Percentiles rank a stretch among this genome's conserved stretches.
These are phyloP conservation scores for Diaporthe destruens DNA, from an alignment of 2,329 filamentous ascomycete species.

Conservation along the genomic window DNA sequence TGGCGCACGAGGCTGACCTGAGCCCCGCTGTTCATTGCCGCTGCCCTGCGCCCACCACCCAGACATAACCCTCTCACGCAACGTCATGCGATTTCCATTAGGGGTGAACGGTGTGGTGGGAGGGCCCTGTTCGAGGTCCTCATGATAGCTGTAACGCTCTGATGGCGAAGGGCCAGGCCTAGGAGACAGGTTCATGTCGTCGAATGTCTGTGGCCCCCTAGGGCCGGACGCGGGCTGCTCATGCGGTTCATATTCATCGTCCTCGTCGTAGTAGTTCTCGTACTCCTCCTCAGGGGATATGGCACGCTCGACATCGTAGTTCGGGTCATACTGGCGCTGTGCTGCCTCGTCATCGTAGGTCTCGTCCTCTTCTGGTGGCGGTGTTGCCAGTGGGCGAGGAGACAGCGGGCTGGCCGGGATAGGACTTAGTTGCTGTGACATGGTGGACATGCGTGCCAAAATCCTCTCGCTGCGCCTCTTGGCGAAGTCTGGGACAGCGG, in stretches of 20 bases:
- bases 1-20: slow-evolving; percentile 26
- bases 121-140: slow-evolving; percentile 30
- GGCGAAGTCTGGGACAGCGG: slow-evolving; percentile 6
- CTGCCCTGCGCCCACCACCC: slow-evolving; percentile 36
- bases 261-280: slow-evolving; percentile 34
- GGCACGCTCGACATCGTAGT: slow-evolving; percentile 31
- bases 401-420: slow-evolving; percentile 37
- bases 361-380: slow-evolving; percentile 30
- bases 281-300: slow-evolving; percentile 25
- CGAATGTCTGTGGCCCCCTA: slow-evolving; percentile 33
- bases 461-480: slow-evolving; percentile 1
- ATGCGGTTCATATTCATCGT: not conserved
- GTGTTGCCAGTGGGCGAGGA: slow-evolving; percentile 33
- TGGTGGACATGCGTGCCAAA: slow-evolving; percentile 6
- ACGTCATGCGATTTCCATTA: slow-evolving; percentile 14
- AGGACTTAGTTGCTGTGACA: slow-evolving; percentile 23
- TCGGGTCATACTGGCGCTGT: not conserved
- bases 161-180: slow-evolving; percentile 2
- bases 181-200: slow-evolving; percentile 36
- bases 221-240: not conserved
- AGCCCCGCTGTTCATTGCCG: not conserved
- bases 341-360: not conserved
- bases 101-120: not conserved
- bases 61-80: slow-evolving; percentile 27
- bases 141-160: slow-evolving; percentile 11